Base-by-base conservation (phyloP, 139 green algal species). In the Eudorina sp. region DNA sequence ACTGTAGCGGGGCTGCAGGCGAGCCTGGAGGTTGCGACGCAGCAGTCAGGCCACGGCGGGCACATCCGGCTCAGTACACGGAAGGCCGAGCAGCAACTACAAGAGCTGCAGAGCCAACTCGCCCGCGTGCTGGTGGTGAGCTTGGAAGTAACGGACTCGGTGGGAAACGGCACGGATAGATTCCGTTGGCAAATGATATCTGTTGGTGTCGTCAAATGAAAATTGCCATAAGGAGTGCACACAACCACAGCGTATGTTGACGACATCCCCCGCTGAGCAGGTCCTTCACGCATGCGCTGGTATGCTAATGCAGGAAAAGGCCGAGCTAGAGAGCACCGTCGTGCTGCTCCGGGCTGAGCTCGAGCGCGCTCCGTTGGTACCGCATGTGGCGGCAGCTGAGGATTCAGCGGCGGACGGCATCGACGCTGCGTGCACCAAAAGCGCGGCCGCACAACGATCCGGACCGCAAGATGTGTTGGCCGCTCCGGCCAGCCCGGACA, bases 301-400 rank as follows among this genome's bases (percentile, higher is more conserved):
- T n/a, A 34, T 76, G 68, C 68, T 27, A 14, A 51, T 31, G 73
- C 62, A 86, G 80, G 80, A 46, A 5, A 86, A 76, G 58, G 60
- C 60, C 31, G 40, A 86, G 45, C 58, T 86, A 4, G 80, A 86
- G 18, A 46, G 60, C 29, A 46, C 80, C n/a, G 23, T 86, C 2
- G 29, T 48, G 16, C 7, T 70, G 23, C 82, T 80, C 0, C 31
- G 64, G 9, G 9, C 46, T 5, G 82, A 88, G 66, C 23, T 80
- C 23, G 64, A 88, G 82, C 64, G 46, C 9, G 82, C 34, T 3
- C 82, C 41, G 38, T 41, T 86, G 1, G 29, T 84, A 29, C 11
- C 25, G 1, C 16, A 76, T 7, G 68, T 29, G 36, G 19, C 34
- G 2, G 69, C 40, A 5, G 40, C 70, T 18, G 70, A 23, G 18